Percentiles rank a stretch among this genome's conserved stretches.
Conservation (phyloP, 2,329 filamentous ascomycete genomes). For the Shiraia sp. region DNA sequence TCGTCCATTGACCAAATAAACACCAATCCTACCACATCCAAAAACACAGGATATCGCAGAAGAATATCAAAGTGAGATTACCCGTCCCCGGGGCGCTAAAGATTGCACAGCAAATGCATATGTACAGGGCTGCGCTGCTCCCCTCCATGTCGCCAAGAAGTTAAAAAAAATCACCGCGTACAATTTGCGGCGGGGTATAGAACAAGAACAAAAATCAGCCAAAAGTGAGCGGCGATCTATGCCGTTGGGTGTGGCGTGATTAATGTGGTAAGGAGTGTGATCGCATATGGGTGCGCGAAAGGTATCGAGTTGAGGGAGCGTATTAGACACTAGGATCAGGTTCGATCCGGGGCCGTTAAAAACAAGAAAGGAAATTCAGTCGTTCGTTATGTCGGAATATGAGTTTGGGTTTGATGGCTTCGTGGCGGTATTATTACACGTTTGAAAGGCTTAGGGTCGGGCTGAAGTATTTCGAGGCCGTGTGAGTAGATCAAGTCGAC, state of each 20-base stretch:
- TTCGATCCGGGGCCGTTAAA: constrained; percentile 14
- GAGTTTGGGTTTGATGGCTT: not conserved
- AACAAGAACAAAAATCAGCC: constrained; percentile 22
- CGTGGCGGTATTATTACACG: constrained; percentile 3
- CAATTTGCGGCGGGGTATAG: constrained; percentile 26
- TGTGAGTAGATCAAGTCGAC: constrained; percentile 9
- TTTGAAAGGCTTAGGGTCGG: not conserved
- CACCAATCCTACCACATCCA: constrained; percentile 3
- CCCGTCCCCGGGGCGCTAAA: constrained; percentile 1
- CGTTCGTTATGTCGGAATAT: constrained; percentile 10
- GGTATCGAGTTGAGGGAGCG: constrained; percentile 17
- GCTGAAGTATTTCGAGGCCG: constrained; percentile 1
- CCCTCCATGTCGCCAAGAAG: constrained; percentile 1
- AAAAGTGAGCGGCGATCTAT: constrained; percentile 2
- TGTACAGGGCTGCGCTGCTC: constrained; percentile 17
- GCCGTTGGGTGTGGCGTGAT: constrained; percentile 7
- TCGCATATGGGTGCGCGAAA: constrained; percentile 3
- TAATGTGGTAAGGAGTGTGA: constrained; percentile 12
- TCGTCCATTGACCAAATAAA: too few relatives aligned
- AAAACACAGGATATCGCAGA: constrained; percentile 17
- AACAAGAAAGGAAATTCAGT: constrained; percentile 6
- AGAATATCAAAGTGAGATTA: constrained; percentile 19
- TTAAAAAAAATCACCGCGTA: constrained; percentile 4
- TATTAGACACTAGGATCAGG: constrained; percentile 31
- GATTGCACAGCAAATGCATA: constrained; percentile 7